These are phyloP conservation scores for Calonectria fujianensis DNA, from an alignment of 2,329 filamentous ascomycete species.

Conservation along the genomic window DNA sequence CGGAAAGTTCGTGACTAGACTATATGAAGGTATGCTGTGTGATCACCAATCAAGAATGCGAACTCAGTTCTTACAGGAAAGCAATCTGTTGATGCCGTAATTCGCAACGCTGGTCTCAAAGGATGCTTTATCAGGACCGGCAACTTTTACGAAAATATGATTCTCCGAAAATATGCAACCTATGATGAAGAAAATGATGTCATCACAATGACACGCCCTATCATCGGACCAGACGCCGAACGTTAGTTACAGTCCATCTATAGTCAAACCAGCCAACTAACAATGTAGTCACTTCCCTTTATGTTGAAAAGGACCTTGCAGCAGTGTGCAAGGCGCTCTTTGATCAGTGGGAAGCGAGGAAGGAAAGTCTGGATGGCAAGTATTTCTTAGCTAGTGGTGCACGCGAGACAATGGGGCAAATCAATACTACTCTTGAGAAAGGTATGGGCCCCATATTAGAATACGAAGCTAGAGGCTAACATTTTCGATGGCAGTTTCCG, in stretches of 20 bases:
- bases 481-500: background rate
- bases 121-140: slow-evolving; percentile 15
- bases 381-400: slow-evolving; percentile 6
- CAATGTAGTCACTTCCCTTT: background rate
- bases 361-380: background rate
- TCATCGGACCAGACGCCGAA: slow-evolving; percentile 12
- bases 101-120: slow-evolving; percentile 1
- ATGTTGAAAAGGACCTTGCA: slow-evolving; percentile 13
- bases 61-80: background rate
- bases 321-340: slow-evolving; percentile 3
- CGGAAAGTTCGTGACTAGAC: background rate
- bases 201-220: slow-evolving; percentile 18
- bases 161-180: background rate
- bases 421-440: slow-evolving; percentile 9
- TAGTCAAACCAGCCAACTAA: too few species aligned
- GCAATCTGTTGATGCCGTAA: slow-evolving; percentile 7
- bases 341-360: slow-evolving; percentile 13
- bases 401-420: slow-evolving; percentile 9
- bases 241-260: background rate
- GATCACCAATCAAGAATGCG: background rate
- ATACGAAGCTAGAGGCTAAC: background rate
- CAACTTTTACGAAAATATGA: slow-evolving; percentile 17
- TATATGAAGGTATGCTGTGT: background rate
- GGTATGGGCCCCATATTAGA: background rate
- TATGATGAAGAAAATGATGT: slow-evolving; percentile 1